phyloP scores from a whole-genome alignment of 345 rosid species.

The Psidium guajava region DNA sequence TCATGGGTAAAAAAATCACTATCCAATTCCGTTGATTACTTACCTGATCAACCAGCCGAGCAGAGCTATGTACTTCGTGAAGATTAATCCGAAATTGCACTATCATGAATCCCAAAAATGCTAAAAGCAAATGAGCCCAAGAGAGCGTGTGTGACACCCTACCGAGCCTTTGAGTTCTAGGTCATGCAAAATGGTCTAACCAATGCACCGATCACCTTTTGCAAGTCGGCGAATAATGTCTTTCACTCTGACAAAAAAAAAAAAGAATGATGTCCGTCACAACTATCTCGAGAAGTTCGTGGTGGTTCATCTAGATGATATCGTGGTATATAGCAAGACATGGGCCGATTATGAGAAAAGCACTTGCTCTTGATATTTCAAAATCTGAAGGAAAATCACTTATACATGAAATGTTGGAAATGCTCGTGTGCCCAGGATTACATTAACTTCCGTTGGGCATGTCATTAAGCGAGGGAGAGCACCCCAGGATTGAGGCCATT shows the following conservation, averaged over 20 bases:
- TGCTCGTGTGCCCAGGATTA: not conserved
- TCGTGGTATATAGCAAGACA: not conserved
- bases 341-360: not conserved
- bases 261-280: too few species aligned
- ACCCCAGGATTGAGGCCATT: not conserved
- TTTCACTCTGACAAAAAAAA: too few species aligned
- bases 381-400: not conserved
- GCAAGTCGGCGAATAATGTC: not conserved
- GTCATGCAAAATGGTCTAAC: not conserved
- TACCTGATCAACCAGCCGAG: not conserved
- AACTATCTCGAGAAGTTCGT: not conserved
- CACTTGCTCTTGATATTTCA: not conserved
- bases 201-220: not conserved
- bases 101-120: not conserved
- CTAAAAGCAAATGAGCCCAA: not conserved
- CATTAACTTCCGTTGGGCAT: not conserved
- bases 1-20: not conserved
- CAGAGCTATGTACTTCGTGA: not conserved
- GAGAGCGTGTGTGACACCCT: not conserved
- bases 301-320: not conserved
- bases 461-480: too few species aligned
- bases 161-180: not conserved
- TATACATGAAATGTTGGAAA: not conserved
- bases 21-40: not conserved
- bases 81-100: not conserved